A percentile compares a stretch with the other conserved stretches of the same genome.
Conservation (phyloP, 805 yeast genomes). For the Spathaspora hagerdaliae region DNA sequence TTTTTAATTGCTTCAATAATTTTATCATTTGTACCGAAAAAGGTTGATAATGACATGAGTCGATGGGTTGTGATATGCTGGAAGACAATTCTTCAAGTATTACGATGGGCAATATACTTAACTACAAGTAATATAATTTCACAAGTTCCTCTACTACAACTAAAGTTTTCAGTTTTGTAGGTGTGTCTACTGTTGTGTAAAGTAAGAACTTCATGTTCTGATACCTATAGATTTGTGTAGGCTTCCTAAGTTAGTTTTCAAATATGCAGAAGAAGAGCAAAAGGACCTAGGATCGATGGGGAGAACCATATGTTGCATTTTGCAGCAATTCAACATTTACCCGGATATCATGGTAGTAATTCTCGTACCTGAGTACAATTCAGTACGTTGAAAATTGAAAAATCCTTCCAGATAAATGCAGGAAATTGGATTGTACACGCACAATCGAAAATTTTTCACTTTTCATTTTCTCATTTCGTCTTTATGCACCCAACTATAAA, state of each 20-base stretch:
- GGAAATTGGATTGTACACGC: not conserved
- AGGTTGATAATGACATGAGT: conserved; percentile 6
- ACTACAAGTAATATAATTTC: conserved; percentile 15
- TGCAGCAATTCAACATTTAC: not conserved
- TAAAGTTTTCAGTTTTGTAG: conserved; percentile 8
- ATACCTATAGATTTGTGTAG: too few relatives aligned
- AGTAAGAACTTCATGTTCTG: too few relatives aligned
- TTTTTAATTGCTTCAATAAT: conserved; percentile 6
- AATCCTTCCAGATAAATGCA: not conserved
- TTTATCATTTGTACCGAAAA: not conserved
- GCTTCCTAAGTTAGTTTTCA: too few relatives aligned
- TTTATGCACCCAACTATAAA: not conserved
- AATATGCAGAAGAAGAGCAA: too few relatives aligned
- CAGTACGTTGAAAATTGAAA: not conserved
- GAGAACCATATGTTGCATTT: too few relatives aligned
- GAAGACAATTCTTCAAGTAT: conserved; percentile 8
- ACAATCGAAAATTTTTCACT: not conserved
- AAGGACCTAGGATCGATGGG: too few relatives aligned
- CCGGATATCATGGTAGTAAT: not conserved
- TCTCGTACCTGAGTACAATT: not conserved
- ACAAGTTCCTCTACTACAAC: conserved; percentile 14
- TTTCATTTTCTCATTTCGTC: not conserved
- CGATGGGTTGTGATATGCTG: conserved; percentile 5
- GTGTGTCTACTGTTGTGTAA: conserved; percentile 6
- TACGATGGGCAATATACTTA: conserved; percentile 9